A percentile compares a stretch with the other conserved stretches of the same genome.
These are phyloP conservation scores for Hymenoscyphus fructigenus DNA, from an alignment of 2,329 filamentous ascomycete species.

Conservation along the genomic window DNA sequence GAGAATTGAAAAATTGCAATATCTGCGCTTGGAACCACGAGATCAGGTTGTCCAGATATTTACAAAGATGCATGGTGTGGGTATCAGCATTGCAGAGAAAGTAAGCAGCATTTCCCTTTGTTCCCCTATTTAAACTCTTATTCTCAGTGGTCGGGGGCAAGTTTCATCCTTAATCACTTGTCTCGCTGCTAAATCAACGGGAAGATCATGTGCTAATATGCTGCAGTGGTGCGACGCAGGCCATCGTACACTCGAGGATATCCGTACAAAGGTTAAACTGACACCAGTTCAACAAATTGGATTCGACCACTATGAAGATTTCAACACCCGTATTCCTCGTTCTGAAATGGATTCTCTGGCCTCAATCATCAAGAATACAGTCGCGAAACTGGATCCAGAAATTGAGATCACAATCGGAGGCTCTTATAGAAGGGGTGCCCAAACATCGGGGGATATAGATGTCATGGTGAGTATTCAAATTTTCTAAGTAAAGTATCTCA, in stretches of 20 bases:
- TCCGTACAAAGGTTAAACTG: slow-evolving; percentile 60
- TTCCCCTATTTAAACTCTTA: too few species aligned
- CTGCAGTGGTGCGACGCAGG: slow-evolving; percentile 70
- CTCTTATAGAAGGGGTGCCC: slow-evolving; percentile 78
- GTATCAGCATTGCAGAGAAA: slow-evolving; percentile 64
- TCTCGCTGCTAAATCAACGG: too few species aligned
- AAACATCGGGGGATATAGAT: slow-evolving; percentile 78
- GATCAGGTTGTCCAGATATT: slow-evolving; percentile 68
- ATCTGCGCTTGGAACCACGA: slow-evolving; percentile 64
- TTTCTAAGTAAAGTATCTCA: too few species aligned
- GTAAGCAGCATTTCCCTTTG: too few species aligned
- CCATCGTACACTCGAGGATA: slow-evolving; percentile 70
- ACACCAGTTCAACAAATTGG: slow-evolving; percentile 71
- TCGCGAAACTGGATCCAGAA: slow-evolving; percentile 57
- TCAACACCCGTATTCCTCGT: slow-evolving; percentile 76
- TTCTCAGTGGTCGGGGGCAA: too few species aligned
- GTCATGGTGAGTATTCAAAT: too few species aligned
- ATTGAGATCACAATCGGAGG: slow-evolving; percentile 76
- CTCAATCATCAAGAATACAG: slow-evolving; percentile 57
- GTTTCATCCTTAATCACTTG: too few species aligned
- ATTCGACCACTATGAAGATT: slow-evolving; percentile 76
- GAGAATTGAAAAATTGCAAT: slow-evolving; percentile 68
- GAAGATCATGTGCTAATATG: too few species aligned
- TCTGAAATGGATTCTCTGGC: slow-evolving; percentile 71
- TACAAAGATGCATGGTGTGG: slow-evolving; percentile 76